Conservation (phyloP, 2,329 filamentous ascomycete species). For the Pseudocercospora crystallina region DNA sequence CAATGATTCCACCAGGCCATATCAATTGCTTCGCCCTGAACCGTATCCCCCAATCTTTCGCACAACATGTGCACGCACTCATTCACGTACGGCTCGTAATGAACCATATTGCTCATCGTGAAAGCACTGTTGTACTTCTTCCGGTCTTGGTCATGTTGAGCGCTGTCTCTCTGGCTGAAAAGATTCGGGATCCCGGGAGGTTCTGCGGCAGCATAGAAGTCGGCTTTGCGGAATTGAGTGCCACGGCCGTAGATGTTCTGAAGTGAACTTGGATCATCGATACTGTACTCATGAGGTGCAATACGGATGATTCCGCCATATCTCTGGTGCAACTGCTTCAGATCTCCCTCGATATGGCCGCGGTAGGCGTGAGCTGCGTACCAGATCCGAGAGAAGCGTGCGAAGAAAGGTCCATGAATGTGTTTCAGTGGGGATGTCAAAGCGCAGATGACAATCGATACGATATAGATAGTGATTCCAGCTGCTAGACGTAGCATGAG, state of each 20-base stretch:
- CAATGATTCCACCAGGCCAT: constrained; percentile 43
- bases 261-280: constrained; percentile 32
- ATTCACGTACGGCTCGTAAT: constrained; percentile 43
- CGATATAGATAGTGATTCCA: no score
- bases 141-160: neutral
- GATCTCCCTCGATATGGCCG: constrained; percentile 21
- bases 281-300: constrained; percentile 29
- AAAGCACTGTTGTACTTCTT: neutral
- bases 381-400: constrained; percentile 20
- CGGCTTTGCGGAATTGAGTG: constrained; percentile 34
- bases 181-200: neutral
- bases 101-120: constrained; percentile 29
- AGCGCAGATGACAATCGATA: no score
- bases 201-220: constrained; percentile 6
- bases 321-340: constrained; percentile 37
- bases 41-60: constrained; percentile 29
- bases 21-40: constrained; percentile 31
- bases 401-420: constrained; percentile 21
- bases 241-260: constrained; percentile 39
- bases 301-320: constrained; percentile 31
- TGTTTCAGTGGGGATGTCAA: neutral
- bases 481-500: no score
- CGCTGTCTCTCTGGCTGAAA: neutral
- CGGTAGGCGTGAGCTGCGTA: constrained; percentile 22
- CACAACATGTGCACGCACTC: constrained; percentile 38